These are phyloP conservation scores for Pezizomycotina sp. DNA, from an alignment of 2,329 filamentous ascomycete species.

Conservation along the genomic window DNA sequence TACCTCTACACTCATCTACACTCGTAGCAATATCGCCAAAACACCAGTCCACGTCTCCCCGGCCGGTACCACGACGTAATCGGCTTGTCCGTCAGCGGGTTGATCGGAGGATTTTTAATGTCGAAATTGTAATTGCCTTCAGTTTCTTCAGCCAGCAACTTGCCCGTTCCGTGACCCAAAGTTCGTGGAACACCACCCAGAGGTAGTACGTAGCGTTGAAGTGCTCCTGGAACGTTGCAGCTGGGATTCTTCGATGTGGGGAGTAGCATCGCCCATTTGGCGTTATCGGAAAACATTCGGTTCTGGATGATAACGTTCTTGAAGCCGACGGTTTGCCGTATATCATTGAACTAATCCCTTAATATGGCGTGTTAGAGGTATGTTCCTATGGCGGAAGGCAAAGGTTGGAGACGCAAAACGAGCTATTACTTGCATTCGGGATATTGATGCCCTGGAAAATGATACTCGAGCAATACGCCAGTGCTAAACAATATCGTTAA, in stretches of 20 bases:
- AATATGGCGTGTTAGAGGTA: constrained; percentile 18
- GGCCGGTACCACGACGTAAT: constrained; percentile 83
- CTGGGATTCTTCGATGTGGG: not conserved
- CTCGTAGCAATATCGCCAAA: constrained; percentile 76
- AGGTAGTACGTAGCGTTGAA: constrained; percentile 3
- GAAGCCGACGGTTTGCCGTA: constrained; percentile 66
- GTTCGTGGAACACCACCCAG: constrained; percentile 8
- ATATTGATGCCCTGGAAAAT: constrained; percentile 32
- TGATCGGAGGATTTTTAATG: constrained; percentile 59
- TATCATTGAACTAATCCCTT: constrained; percentile 43
- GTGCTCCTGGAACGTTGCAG: not conserved
- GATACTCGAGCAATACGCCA: constrained; percentile 33
- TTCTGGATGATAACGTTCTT: constrained; percentile 47
- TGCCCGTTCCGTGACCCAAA: constrained; percentile 75
- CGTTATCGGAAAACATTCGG: constrained; percentile 18
- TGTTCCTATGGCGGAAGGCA: constrained; percentile 3
- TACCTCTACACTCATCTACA: constrained; percentile 91
- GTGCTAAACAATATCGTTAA: constrained; percentile 26
- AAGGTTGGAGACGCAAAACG: not conserved
- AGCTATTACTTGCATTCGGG: constrained; percentile 32
- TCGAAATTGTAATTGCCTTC: constrained; percentile 81
- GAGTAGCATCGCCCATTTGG: too few species aligned
- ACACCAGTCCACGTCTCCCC: constrained; percentile 90
- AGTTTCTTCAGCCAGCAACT: constrained; percentile 76
- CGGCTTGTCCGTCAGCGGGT: constrained; percentile 60